phyloP scores from a whole-genome alignment of 73 alveolate species.

The Uronychia setigera region DNA sequence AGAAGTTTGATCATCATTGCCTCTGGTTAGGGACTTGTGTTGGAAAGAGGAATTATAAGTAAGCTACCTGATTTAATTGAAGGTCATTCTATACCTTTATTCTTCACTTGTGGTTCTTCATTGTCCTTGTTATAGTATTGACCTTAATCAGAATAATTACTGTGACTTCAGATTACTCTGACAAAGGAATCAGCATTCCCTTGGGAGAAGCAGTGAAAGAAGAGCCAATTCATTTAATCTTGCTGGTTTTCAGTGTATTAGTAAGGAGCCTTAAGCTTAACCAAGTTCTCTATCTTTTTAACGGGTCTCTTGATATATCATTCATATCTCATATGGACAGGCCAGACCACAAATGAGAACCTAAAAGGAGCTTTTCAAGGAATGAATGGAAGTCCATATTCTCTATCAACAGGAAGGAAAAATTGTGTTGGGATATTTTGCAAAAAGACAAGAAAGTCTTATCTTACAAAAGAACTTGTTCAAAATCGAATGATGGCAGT shows the following conservation, averaged over 20 bases:
- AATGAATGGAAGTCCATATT: not conserved
- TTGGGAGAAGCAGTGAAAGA: conserved; percentile 15
- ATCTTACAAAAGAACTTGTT: too few species aligned
- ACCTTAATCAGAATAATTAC: not conserved
- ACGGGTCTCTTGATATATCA: conserved; percentile 23
- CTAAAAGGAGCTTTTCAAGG: not conserved
- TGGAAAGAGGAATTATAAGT: conserved; percentile 28
- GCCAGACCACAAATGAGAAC: conserved; percentile 28
- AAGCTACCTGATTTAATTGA: not conserved
- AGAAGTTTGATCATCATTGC: conserved; percentile 59
- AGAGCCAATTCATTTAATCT: not conserved
- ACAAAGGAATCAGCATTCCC: not conserved
- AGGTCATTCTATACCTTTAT: not conserved
- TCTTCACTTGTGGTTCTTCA: not conserved
- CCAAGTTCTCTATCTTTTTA: conserved; percentile 17
- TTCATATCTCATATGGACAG: not conserved
- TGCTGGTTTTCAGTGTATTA: not conserved
- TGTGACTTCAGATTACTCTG: not conserved
- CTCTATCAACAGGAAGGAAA: too few species aligned
- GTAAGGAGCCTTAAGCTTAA: not conserved
- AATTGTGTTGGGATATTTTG: too few species aligned
- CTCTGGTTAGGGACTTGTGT: conserved; percentile 60
- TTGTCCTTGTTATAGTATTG: not conserved
- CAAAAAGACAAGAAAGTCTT: too few species aligned
- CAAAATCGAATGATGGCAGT: too few species aligned